A percentile compares a stretch with the other conserved stretches of the same genome.
Evolutionary conservation across 805 yeast genomes (phyloP).

Genomic region (Pichia gijzeniarum): DNA sequence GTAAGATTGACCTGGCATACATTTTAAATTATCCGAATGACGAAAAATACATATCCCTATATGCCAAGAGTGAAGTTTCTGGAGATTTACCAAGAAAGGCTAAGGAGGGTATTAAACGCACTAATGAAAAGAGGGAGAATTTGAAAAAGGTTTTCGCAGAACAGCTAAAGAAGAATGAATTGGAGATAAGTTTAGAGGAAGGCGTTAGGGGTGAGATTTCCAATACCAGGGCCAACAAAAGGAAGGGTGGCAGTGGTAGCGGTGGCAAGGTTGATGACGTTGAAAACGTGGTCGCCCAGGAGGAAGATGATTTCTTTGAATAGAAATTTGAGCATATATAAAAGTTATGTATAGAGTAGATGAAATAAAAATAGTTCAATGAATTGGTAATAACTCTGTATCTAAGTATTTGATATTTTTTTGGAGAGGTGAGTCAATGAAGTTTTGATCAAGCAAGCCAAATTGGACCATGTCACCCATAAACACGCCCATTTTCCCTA

Average conservation of each 20-base stretch:
- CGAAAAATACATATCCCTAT: slow-evolving; percentile 74
- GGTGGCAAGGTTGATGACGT: slow-evolving; percentile 17
- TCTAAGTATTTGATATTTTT: slow-evolving; percentile 39
- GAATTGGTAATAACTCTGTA: slow-evolving; percentile 22
- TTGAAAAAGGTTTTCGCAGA: slow-evolving; percentile 48
- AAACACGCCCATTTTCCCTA: slow-evolving; percentile 65
- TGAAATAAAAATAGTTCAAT: slow-evolving; percentile 25
- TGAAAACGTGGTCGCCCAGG: slow-evolving; percentile 15
- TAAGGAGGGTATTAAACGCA: slow-evolving; percentile 36
- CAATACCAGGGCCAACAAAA: slow-evolving; percentile 10
- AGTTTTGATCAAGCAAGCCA: slow-evolving; percentile 40
- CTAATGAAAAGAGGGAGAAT: slow-evolving; percentile 38
- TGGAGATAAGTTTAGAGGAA: slow-evolving; percentile 48
- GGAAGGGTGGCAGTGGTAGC: slow-evolving; percentile 8
- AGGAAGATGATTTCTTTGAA: slow-evolving; percentile 33
- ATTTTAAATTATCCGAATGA: slow-evolving; percentile 70
- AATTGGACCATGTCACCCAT: slow-evolving; percentile 68
- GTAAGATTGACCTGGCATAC: slow-evolving; percentile 68
- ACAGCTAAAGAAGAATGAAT: slow-evolving; percentile 43
- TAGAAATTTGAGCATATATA: slow-evolving; percentile 4
- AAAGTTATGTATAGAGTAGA: too few species aligned
- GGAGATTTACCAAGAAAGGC: slow-evolving; percentile 30
- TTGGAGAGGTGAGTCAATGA: slow-evolving; percentile 26
- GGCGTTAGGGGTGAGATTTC: slow-evolving; percentile 31
- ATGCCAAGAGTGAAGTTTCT: slow-evolving; percentile 40